These are phyloP conservation scores for Carex kokanica DNA, from an alignment of 176 grass and related monocot species.

Conservation along the genomic window DNA sequence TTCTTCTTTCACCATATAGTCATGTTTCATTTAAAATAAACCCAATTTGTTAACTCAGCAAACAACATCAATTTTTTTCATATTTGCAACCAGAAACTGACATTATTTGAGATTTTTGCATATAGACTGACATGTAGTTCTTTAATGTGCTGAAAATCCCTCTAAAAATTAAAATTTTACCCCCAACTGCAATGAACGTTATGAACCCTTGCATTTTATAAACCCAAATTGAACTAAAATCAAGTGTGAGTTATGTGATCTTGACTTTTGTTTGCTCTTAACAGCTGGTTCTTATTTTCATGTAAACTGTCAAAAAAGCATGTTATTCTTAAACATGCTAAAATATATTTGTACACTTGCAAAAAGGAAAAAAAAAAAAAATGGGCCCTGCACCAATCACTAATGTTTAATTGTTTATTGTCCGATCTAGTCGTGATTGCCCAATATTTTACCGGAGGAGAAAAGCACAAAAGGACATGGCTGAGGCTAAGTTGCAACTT, in stretches of 20 bases:
- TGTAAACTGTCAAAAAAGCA: background rate
- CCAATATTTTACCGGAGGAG: conserved; percentile 93
- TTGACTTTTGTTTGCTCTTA: background rate
- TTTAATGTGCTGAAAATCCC: background rate
- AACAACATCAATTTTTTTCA: background rate
- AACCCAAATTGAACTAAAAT: background rate
- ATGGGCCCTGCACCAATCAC: background rate
- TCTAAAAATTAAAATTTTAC: background rate
- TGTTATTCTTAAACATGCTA: background rate
- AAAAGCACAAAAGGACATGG: conserved; percentile 97
- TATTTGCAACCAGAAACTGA: conserved; percentile 1
- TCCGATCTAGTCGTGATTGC: conserved; percentile 70
- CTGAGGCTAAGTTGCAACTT: conserved; percentile 89
- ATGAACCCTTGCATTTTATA: background rate
- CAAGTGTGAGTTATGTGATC: background rate
- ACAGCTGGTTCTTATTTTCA: background rate
- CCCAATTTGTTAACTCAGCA: background rate
- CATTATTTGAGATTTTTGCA: background rate
- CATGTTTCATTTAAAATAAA: background rate
- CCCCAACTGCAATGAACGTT: background rate
- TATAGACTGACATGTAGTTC: background rate
- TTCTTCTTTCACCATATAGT: conserved; percentile 1
- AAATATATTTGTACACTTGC: background rate
- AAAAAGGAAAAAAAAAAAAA: background rate
- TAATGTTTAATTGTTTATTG: background rate